These are phyloP conservation scores for Calonectria pseudoturangicola DNA, from an alignment of 2,329 filamentous ascomycete genomes.

Conservation along the genomic window DNA sequence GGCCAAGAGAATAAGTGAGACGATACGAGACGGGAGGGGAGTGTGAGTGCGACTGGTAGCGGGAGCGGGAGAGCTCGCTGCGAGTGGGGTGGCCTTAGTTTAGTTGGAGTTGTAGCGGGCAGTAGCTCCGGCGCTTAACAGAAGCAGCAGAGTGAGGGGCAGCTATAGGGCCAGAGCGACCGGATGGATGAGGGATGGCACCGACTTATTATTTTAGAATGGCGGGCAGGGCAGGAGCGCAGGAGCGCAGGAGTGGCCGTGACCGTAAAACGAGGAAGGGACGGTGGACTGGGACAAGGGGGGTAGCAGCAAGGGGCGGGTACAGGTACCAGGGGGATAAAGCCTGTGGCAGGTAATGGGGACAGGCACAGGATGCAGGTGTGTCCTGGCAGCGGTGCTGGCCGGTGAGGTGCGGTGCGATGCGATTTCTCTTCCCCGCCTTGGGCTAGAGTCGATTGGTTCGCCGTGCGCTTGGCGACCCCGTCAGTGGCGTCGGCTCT, in stretches of 20 bases:
- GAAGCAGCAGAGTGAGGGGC: conserved; percentile 33
- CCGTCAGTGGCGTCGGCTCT: conserved; percentile 48
- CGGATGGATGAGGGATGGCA: conserved; percentile 43
- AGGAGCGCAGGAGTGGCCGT: conserved; percentile 41
- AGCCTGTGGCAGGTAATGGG: conserved; percentile 28
- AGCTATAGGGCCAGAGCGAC: conserved; percentile 44
- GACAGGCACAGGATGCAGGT: conserved; percentile 35
- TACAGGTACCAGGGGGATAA: conserved; percentile 28
- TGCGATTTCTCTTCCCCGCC: conserved; percentile 42
- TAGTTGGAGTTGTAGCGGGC: conserved; percentile 34
- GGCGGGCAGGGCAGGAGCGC: conserved; percentile 43
- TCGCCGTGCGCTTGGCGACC: conserved; percentile 47
- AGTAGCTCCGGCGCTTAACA: conserved; percentile 52
- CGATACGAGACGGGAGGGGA: conserved; percentile 43
- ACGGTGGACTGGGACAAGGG: conserved; percentile 30
- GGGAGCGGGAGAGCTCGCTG: conserved; percentile 34
- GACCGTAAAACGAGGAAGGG: conserved; percentile 38
- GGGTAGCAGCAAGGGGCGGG: conserved; percentile 19
- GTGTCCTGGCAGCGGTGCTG: conserved; percentile 46
- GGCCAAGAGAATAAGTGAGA: conserved; percentile 41
- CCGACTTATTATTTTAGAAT: conserved; percentile 55
- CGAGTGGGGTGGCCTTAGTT: conserved; percentile 39
- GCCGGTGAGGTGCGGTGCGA: conserved; percentile 34
- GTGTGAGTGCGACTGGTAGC: conserved; percentile 26
- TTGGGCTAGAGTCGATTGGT: conserved; percentile 52